phyloP scores from a whole-genome alignment of 352 stramenopile genomes.

The Stramenopiles sp. region DNA sequence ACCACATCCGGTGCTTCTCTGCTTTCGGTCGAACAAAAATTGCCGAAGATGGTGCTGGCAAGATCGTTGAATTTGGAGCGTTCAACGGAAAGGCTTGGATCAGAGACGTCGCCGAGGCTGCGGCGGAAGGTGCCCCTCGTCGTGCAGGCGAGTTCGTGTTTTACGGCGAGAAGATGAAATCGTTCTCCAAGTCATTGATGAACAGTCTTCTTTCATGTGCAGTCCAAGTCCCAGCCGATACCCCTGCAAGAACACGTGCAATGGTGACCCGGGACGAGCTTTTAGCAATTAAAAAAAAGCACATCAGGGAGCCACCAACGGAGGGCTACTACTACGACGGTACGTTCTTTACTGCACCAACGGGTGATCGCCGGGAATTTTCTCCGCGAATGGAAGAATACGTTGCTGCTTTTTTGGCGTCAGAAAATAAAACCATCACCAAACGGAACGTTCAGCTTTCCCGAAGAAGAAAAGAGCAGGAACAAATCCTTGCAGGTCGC shows the following conservation, averaged over 20 bases:
- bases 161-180: not conserved
- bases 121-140: not conserved
- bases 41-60: not conserved
- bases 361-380: not conserved
- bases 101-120: not conserved
- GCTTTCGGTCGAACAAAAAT: not conserved
- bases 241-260: not conserved
- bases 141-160: no score
- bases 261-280: not conserved
- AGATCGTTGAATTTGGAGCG: not conserved
- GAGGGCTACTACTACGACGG: not conserved
- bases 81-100: not conserved
- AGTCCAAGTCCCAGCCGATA: not conserved
- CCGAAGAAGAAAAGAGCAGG: not conserved
- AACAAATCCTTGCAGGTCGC: not conserved
- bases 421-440: not conserved
- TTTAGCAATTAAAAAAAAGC: not conserved
- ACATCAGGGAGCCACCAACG: not conserved
- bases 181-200: not conserved
- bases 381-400: not conserved
- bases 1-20: not conserved
- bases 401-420: not conserved
- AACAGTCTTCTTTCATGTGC: not conserved
- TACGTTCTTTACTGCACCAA: not conserved
- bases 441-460: not conserved